Percentiles rank a stretch among this genome's conserved stretches.
Evolutionary conservation across 495 filamentous ascomycete species (phyloP).

Genomic region (Aspergillus bertholletiae): DNA sequence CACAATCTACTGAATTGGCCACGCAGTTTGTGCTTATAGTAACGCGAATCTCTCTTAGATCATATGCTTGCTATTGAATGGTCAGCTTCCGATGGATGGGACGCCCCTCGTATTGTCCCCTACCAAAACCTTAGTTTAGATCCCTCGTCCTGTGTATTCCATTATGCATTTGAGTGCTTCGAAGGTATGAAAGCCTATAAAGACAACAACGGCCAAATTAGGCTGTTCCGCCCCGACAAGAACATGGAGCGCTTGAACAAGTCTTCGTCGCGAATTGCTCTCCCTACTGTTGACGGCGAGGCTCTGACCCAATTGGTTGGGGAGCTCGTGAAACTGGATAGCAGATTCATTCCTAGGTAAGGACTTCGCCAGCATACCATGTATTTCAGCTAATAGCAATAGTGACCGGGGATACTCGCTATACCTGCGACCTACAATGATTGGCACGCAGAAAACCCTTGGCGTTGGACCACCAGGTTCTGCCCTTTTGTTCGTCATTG

Average conservation of each 20-base stretch:
- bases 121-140: conserved; percentile 97
- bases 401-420: conserved; percentile 79
- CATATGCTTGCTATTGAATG: conserved; percentile 98
- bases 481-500: conserved; percentile 89
- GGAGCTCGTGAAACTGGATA: conserved; percentile 73
- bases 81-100: conserved; percentile 79
- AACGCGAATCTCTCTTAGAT: conserved; percentile 49
- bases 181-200: conserved; percentile 99
- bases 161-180: conserved; percentile 96
- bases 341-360: conserved; percentile 78
- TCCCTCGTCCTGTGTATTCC: conserved; percentile 94
- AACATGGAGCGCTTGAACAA: conserved; percentile 95
- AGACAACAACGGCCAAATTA: conserved; percentile 66
- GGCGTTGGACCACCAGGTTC: conserved; percentile 88
- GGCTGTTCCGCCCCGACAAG: conserved; percentile 90
- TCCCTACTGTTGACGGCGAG: conserved; percentile 73
- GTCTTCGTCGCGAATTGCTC: conserved; percentile 82
- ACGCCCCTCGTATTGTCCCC: conserved; percentile 73
- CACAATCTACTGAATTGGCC: neutral
- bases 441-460: conserved; percentile 90
- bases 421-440: conserved; percentile 94
- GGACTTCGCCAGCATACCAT: neutral
- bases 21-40: conserved; percentile 12
- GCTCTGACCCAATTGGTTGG: conserved; percentile 76
- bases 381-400: conserved; percentile 10